phyloP scores from a whole-genome alignment of 768 basidiomycete genomes.

The Serendipita vermifera region DNA sequence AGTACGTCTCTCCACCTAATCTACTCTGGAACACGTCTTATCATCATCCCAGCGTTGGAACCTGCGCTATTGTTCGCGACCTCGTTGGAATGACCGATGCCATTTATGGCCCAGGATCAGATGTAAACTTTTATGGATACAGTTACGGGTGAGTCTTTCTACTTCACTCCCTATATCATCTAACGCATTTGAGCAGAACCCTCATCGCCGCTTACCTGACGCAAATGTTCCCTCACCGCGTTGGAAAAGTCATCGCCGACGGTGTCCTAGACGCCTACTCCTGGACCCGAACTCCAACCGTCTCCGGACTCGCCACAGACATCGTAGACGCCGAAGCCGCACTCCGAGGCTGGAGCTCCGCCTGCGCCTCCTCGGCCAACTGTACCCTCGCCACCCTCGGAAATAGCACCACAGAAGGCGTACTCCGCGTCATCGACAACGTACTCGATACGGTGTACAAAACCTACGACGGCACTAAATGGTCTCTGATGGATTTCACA shows the following conservation, averaged over 20 bases:
- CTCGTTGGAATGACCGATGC: neutral
- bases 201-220: constrained; percentile 9
- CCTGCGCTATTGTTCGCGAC: constrained; percentile 5
- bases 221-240: constrained; percentile 12
- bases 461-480: neutral
- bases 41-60: neutral
- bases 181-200: too few relatives aligned
- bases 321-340: neutral
- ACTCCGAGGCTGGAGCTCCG: neutral
- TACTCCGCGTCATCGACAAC: neutral
- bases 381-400: neutral
- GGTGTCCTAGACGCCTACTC: constrained; percentile 2
- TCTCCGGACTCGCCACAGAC: neutral
- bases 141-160: too few relatives aligned
- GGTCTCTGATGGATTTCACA: neutral
- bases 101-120: neutral
- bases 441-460: neutral
- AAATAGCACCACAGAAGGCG: neutral
- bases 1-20: neutral
- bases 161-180: too few relatives aligned
- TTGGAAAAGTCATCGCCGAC: constrained; percentile 10
- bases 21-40: neutral
- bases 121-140: constrained; percentile 7
- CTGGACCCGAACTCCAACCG: neutral
- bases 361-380: neutral